Evolutionary conservation across 352 stramenopile genomes (phyloP).

Genomic region (Globisporangium emineosum): DNA sequence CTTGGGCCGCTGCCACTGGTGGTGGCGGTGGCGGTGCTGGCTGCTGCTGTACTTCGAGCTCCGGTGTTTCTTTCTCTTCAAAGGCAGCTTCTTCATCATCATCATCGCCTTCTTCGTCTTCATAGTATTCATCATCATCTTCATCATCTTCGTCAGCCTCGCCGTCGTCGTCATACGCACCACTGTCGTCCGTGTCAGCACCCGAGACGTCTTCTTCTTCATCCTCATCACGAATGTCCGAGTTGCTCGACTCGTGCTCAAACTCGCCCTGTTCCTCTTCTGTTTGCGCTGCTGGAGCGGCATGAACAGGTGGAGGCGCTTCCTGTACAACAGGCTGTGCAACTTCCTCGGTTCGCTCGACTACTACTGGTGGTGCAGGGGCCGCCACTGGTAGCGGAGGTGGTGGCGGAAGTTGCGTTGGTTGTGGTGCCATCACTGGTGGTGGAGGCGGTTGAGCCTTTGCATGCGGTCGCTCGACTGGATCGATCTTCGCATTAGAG

Average conservation of each 20-base stretch:
- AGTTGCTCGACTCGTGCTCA: constrained; percentile 5
- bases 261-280: constrained; percentile 3
- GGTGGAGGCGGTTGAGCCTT: constrained; percentile 5
- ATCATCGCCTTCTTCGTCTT: constrained; percentile 23
- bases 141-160: constrained; percentile 27
- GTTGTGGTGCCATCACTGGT: not conserved
- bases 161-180: constrained; percentile 14
- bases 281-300: not conserved
- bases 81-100: constrained; percentile 9
- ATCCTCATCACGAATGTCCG: constrained; percentile 7
- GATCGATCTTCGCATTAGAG: constrained; percentile 24
- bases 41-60: constrained; percentile 6
- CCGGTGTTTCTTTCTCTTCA: constrained; percentile 1
- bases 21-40: constrained; percentile 7
- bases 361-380: not conserved
- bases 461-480: constrained; percentile 10
- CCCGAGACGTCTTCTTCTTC: constrained; percentile 14
- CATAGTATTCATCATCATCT: constrained; percentile 20
- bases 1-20: constrained; percentile 12
- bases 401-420: constrained; percentile 5
- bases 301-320: not conserved
- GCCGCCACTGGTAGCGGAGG: not conserved
- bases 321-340: not conserved
- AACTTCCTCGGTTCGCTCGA: not conserved
- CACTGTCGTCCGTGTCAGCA: constrained; percentile 17